Evolutionary conservation across 2,329 filamentous ascomycete genomes (phyloP).

Genomic region (Ceratocystis cubensis): DNA sequence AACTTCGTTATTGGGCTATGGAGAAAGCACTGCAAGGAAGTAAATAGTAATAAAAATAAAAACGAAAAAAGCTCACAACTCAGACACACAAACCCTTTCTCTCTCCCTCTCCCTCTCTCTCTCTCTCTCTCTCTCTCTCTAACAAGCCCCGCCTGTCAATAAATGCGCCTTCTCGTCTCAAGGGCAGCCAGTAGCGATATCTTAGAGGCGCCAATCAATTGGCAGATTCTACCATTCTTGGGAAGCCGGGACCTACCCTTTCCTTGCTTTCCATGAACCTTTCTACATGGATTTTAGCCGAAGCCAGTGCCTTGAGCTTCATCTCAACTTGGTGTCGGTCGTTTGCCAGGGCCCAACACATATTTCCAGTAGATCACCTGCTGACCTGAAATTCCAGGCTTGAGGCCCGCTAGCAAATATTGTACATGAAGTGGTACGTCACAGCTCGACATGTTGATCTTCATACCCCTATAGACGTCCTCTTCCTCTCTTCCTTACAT

Average conservation of each 20-base stretch:
- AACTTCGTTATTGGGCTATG: not conserved
- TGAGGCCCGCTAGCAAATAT: not conserved
- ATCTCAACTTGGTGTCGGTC: not conserved
- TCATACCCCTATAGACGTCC: not conserved
- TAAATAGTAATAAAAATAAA: no score
- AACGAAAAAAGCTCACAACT: no score
- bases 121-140: not conserved
- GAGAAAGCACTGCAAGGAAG: not conserved
- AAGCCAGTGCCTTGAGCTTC: not conserved
- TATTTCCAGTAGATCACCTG: not conserved
- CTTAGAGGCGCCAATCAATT: not conserved
- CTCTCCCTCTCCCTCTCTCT: not conserved
- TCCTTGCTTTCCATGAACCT: not conserved
- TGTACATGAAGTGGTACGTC: constrained; percentile 4
- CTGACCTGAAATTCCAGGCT: not conserved
- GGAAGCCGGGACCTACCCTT: not conserved
- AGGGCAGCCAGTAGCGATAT: not conserved
- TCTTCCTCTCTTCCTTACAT: not conserved
- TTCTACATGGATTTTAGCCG: not conserved
- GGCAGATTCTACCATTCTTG: not conserved
- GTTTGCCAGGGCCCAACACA: not conserved
- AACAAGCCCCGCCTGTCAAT: not conserved
- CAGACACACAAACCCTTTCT: not conserved
- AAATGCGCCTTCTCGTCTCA: not conserved
- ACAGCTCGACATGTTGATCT: constrained; percentile 3